phyloP scores from a whole-genome alignment of 306 rosid species.

The Glycine latifolia region DNA sequence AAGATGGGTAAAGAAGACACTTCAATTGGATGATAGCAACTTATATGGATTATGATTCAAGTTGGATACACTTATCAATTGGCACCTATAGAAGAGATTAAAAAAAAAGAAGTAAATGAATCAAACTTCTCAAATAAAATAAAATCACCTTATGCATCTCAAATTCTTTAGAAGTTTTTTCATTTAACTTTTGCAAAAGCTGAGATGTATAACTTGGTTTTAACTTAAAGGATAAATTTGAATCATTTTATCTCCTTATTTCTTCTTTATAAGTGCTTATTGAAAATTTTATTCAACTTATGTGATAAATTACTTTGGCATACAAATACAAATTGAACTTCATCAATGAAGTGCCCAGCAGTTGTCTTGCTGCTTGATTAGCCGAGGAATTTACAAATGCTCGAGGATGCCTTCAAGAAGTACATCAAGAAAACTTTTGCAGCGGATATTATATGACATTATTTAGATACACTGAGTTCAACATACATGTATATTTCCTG shows the following conservation, averaged over 20 bases:
- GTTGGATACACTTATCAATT: not conserved
- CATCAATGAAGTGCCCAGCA: slow-evolving; percentile 8
- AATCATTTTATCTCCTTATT: not conserved
- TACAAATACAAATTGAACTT: slow-evolving; percentile 21
- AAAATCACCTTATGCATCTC: not conserved
- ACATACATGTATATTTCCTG: slow-evolving; percentile 42
- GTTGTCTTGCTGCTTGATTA: slow-evolving; percentile 32
- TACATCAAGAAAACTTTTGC: slow-evolving; percentile 14
- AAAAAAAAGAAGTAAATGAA: not conserved
- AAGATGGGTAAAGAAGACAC: slow-evolving; percentile 39
- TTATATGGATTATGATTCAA: slow-evolving; percentile 3
- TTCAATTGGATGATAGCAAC: slow-evolving; percentile 41
- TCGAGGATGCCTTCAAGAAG: slow-evolving; percentile 16
- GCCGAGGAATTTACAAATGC: slow-evolving; percentile 30
- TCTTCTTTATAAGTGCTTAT: not conserved
- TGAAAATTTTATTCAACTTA: not conserved
- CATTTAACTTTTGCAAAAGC: not conserved
- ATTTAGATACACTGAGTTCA: slow-evolving; percentile 21
- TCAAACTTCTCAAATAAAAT: not conserved
- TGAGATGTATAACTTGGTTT: not conserved
- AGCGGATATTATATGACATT: slow-evolving; percentile 23
- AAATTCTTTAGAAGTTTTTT: not conserved
- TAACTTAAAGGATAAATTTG: not conserved
- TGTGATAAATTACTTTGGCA: slow-evolving; percentile 21
- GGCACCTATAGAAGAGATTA: not conserved